Conservation (phyloP, 352 stramenopile genomes). For the Pythium utonaiense region DNA sequence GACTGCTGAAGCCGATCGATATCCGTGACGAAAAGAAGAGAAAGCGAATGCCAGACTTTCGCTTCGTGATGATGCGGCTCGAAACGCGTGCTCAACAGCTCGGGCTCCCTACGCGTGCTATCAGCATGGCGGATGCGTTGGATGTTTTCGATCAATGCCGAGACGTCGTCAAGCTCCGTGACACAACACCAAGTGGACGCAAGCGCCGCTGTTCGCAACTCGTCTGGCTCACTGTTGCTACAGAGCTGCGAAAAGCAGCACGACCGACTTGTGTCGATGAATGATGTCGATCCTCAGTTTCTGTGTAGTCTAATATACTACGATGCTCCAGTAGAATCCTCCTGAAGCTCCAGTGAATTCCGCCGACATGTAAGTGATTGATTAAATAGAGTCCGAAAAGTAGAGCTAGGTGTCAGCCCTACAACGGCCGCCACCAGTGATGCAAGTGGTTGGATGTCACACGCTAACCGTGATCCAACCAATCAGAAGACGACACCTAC, state of each 20-base stretch:
- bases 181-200: too few relatives aligned
- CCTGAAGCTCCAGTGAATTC: not conserved
- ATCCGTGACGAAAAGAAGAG: too few relatives aligned
- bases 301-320: too few relatives aligned
- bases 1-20: not conserved
- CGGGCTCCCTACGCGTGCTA: not conserved
- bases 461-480: too few relatives aligned
- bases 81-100: not conserved
- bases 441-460: too few relatives aligned
- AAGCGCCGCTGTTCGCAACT: not conserved
- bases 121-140: too few relatives aligned
- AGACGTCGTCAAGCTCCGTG: not conserved
- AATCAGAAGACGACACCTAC: too few relatives aligned
- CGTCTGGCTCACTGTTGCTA: not conserved
- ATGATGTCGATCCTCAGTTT: too few relatives aligned
- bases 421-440: too few relatives aligned
- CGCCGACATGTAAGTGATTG: not conserved
- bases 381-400: not conserved
- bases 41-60: not conserved
- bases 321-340: not conserved
- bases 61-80: not conserved
- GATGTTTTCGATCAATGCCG: too few relatives aligned
- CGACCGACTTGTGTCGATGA: too few relatives aligned
- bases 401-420: too few relatives aligned
- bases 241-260: not conserved